Conservation (phyloP, 345 rosid genomes). For the Rhizophora mangle region DNA sequence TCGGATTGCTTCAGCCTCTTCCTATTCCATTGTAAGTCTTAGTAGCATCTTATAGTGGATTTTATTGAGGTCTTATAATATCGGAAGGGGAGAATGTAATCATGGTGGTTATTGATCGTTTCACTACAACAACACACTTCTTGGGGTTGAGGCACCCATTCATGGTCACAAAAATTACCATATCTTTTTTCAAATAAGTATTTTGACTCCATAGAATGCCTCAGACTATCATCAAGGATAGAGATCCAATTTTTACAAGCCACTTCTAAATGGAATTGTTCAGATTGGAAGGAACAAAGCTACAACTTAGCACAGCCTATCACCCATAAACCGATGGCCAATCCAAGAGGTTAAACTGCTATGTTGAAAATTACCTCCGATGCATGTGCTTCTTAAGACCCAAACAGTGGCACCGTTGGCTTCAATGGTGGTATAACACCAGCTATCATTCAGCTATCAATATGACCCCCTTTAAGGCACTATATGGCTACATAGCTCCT, state of each 20-base stretch:
- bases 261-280: neutral
- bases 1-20: neutral
- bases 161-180: rapidly evolving
- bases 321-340: too few relatives aligned
- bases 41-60: neutral
- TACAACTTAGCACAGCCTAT: neutral
- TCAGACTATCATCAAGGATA: too few relatives aligned
- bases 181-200: too few relatives aligned
- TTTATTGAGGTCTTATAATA: neutral
- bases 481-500: too few relatives aligned
- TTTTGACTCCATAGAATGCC: too few relatives aligned
- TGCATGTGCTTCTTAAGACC: neutral
- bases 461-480: too few relatives aligned
- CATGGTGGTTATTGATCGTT: neutral
- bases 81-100: neutral
- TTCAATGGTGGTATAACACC: neutral
- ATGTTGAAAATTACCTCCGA: neutral
- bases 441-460: neutral
- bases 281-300: neutral
- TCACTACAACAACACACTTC: neutral
- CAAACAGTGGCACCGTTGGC: neutral
- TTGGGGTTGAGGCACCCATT: too few relatives aligned
- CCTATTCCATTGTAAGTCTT: neutral
- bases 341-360: neutral
- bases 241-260: too few relatives aligned